Conservation (phyloP, 768 basidiomycete genomes). For the Auricularia sp. region DNA sequence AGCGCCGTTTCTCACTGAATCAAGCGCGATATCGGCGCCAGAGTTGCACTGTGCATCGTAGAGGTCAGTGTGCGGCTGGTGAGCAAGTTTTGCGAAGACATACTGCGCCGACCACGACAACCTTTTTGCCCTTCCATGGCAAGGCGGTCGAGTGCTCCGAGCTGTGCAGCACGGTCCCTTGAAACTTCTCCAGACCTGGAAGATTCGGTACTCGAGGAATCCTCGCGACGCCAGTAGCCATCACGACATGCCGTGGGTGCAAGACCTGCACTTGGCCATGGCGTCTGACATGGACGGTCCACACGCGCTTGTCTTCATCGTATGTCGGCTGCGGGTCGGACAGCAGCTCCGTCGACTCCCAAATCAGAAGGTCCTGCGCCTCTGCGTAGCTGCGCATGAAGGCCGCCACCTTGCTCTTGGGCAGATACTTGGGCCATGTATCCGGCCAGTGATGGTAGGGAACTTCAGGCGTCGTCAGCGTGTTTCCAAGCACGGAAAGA, state of each 20-base stretch:
- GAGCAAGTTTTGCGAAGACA: neutral
- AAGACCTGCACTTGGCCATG: neutral
- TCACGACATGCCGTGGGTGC: neutral
- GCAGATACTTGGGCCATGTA: constrained; percentile 34
- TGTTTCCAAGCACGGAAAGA: no score
- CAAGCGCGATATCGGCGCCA: constrained; percentile 7
- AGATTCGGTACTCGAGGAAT: neutral
- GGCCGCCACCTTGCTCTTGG: constrained; percentile 33
- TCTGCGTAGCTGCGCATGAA: constrained; percentile 35
- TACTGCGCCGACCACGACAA: neutral
- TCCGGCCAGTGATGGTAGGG: constrained; percentile 30
- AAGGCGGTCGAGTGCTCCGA: neutral
- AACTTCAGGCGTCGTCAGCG: constrained; percentile 17
- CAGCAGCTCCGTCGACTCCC: constrained; percentile 28
- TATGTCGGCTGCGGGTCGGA: constrained; percentile 23
- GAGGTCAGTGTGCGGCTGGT: no score
- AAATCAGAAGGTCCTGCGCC: constrained; percentile 33
- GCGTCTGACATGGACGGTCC: neutral
- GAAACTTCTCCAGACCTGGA: neutral
- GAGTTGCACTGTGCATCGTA: neutral
- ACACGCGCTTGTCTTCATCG: constrained; percentile 21
- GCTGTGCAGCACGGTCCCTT: neutral
- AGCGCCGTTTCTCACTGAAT: neutral
- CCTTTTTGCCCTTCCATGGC: neutral
- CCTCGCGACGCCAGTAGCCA: neutral